These are phyloP conservation scores for Entomortierella parvispora DNA, from an alignment of 192 early-diverging fungal genomes.

Conservation along the genomic window DNA sequence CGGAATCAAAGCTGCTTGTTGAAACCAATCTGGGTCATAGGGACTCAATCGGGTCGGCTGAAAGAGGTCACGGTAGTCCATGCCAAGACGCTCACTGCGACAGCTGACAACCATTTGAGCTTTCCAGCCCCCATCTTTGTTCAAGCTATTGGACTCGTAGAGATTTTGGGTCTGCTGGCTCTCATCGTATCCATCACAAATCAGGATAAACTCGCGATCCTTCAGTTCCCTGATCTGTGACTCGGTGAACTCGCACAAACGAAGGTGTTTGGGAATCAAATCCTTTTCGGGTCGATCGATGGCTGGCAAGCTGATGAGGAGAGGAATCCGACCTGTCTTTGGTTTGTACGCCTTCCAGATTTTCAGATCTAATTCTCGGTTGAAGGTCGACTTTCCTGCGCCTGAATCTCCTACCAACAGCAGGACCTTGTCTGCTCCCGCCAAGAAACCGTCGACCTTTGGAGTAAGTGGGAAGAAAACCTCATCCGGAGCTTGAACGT, in stretches of 20 bases:
- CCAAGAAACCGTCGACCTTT: constrained; percentile 1
- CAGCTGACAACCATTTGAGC: not conserved
- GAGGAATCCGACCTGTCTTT: not conserved
- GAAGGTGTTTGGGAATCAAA: constrained; percentile 2
- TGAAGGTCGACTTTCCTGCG: constrained; percentile 14
- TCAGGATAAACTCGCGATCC: not conserved
- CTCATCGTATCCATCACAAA: constrained; percentile 7
- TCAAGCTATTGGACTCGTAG: not conserved
- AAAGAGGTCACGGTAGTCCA: no score
- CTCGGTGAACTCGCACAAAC: not conserved
- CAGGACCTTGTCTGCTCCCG: not conserved
- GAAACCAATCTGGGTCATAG: no score
- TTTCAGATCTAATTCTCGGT: not conserved
- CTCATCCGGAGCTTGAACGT: not conserved
- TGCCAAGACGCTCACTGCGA: no score
- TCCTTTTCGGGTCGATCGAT: not conserved
- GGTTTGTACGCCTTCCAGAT: not conserved
- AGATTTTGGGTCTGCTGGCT: not conserved
- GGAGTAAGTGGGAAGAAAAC: not conserved
- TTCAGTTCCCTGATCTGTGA: constrained; percentile 15
- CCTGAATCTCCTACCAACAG: constrained; percentile 4
- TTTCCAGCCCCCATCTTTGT: not conserved
- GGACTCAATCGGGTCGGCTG: no score
- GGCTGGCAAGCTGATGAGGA: not conserved
- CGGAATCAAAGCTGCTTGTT: no score